Conservation (phyloP, 495 filamentous ascomycete species). For the Aspergillus affinis region DNA sequence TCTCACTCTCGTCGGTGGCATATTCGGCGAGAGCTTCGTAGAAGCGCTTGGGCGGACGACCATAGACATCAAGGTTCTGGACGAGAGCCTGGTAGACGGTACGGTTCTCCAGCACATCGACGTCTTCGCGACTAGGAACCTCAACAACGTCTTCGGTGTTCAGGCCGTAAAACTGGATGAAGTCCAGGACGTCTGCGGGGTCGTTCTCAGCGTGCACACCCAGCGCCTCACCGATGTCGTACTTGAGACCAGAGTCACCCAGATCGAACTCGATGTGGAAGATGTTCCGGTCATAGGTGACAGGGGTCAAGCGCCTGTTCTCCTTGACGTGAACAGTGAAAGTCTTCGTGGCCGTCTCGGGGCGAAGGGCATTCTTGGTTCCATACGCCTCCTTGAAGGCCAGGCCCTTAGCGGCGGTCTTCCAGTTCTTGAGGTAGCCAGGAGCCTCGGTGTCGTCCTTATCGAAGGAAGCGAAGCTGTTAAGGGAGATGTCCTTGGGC, state of each 20-base stretch:
- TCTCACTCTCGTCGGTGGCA: conserved; percentile 78
- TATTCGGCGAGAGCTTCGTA: conserved; percentile 91
- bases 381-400: conserved; percentile 93
- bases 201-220: conserved; percentile 96
- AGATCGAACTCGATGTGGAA: conserved; percentile 99
- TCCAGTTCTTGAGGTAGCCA: conserved; percentile 68
- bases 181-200: conserved; percentile 69
- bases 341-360: conserved; percentile 83
- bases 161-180: conserved; percentile 87
- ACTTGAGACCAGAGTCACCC: conserved; percentile 82
- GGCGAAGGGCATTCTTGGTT: conserved; percentile 70
- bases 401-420: conserved; percentile 80
- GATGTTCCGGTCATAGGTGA: conserved; percentile 93
- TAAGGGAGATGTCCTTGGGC: conserved; percentile 62
- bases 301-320: conserved; percentile 86
- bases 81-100: conserved; percentile 91
- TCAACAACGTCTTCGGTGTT: conserved; percentile 81
- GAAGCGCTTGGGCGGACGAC: conserved; percentile 93
- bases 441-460: conserved; percentile 71
- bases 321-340: conserved; percentile 88
- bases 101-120: conserved; percentile 74
- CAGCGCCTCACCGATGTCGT: conserved; percentile 97
- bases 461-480: conserved; percentile 80
- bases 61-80: conserved; percentile 96
- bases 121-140: conserved; percentile 82